These are phyloP conservation scores for Nakazawaea ishiwadae DNA, from an alignment of 805 yeast species.

Conservation along the genomic window DNA sequence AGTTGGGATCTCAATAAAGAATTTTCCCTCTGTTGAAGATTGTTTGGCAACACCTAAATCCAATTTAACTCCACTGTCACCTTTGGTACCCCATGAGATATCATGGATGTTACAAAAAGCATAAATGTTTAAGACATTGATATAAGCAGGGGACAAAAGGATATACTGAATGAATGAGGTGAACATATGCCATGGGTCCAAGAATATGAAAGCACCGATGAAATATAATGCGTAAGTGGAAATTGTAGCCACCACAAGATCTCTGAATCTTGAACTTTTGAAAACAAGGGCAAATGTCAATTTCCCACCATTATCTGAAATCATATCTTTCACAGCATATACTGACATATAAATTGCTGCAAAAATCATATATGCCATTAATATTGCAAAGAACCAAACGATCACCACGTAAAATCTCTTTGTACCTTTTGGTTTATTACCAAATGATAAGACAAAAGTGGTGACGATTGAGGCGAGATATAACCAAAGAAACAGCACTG, in stretches of 20 bases:
- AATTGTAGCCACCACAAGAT: slow-evolving; percentile 76
- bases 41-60: slow-evolving; percentile 82
- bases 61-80: slow-evolving; percentile 56
- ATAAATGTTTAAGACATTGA: slow-evolving; percentile 87
- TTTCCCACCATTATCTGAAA: slow-evolving; percentile 26
- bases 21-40: slow-evolving; percentile 56
- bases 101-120: slow-evolving; percentile 97
- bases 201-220: slow-evolving; percentile 69
- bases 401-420: slow-evolving; percentile 70
- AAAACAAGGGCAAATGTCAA: slow-evolving; percentile 45
- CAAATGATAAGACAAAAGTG: slow-evolving; percentile 86
- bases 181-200: slow-evolving; percentile 91
- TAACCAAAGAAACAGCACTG: slow-evolving; percentile 80
- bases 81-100: slow-evolving; percentile 97
- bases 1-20: slow-evolving; percentile 59
- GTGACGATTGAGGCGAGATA: slow-evolving; percentile 77
- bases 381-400: slow-evolving; percentile 74
- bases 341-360: slow-evolving; percentile 83
- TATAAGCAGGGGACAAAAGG: slow-evolving; percentile 80
- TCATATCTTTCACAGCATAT: slow-evolving; percentile 42
- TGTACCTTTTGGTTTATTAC: slow-evolving; percentile 93
- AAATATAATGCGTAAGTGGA: slow-evolving; percentile 83
- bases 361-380: slow-evolving; percentile 86
- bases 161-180: slow-evolving; percentile 84
- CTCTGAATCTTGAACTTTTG: slow-evolving; percentile 71